These are phyloP conservation scores for Puccinia coronata DNA, from an alignment of 1,284 basidiomycete genomes.

Conservation along the genomic window DNA sequence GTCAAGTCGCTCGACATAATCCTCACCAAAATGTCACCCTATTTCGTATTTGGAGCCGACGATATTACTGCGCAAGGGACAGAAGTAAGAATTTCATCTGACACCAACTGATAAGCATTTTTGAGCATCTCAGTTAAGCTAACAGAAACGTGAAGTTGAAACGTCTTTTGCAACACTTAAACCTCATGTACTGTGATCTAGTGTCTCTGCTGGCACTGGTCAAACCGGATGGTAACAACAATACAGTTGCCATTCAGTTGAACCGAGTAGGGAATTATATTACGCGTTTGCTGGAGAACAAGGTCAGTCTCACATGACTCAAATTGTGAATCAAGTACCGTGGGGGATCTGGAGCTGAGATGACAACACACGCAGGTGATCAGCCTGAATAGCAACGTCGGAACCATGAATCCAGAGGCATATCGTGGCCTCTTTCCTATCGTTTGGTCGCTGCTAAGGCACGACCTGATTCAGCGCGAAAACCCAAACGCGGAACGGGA, in stretches of 20 bases:
- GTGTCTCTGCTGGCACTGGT: constrained; percentile 64
- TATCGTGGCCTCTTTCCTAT: constrained; percentile 76
- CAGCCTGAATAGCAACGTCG: constrained; percentile 61
- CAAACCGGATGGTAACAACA: constrained; percentile 18
- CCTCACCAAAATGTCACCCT: constrained; percentile 71
- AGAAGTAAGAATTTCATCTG: constrained; percentile 62
- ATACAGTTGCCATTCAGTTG: constrained; percentile 60
- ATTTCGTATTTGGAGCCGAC: constrained; percentile 73
- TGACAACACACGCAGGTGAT: constrained; percentile 44
- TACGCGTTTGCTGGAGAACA: constrained; percentile 67
- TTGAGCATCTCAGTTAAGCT: constrained; percentile 48
- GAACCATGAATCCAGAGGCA: constrained; percentile 65
- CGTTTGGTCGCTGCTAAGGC: constrained; percentile 72
- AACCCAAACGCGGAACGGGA: neutral
- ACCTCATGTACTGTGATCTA: constrained; percentile 74
- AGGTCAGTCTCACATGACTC: constrained; percentile 58
- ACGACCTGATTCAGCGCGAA: constrained; percentile 18
- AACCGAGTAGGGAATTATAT: constrained; percentile 71
- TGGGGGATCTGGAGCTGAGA: neutral
- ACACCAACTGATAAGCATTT: neutral
- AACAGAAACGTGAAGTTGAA: constrained; percentile 62
- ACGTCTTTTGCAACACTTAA: constrained; percentile 69
- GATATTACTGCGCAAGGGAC: constrained; percentile 62
- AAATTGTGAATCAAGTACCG: constrained; percentile 50
- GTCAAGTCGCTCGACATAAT: constrained; percentile 63